phyloP scores from a whole-genome alignment of 2,329 filamentous ascomycete genomes.

The Hyphodiscus sp. region DNA sequence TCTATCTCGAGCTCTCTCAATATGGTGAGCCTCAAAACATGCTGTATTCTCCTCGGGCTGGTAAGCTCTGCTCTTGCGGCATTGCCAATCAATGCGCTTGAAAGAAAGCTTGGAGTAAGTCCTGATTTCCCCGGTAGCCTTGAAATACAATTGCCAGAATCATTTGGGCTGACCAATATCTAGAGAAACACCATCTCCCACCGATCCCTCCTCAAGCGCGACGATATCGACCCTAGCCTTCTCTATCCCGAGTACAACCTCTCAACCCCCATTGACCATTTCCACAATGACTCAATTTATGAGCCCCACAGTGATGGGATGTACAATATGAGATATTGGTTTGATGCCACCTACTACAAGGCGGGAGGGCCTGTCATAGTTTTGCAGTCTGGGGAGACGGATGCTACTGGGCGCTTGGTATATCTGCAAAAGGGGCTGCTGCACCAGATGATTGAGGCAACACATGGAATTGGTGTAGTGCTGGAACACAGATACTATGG shows the following conservation, averaged over 20 bases:
- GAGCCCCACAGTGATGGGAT: slow-evolving; percentile 65
- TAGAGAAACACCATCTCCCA: slow-evolving; percentile 21
- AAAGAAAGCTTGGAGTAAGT: slow-evolving; percentile 17
- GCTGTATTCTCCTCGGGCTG: slow-evolving; percentile 15
- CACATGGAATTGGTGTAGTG: slow-evolving; percentile 69
- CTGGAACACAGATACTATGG: slow-evolving; percentile 89
- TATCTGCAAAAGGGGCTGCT: slow-evolving; percentile 76
- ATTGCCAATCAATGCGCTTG: slow-evolving; percentile 11
- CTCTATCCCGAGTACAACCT: slow-evolving; percentile 32
- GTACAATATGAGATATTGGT: slow-evolving; percentile 76
- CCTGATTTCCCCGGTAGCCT: no score
- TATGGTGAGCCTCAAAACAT: slow-evolving; percentile 15
- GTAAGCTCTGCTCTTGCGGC: slow-evolving; percentile 11
- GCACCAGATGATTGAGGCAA: slow-evolving; percentile 61
- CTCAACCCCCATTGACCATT: slow-evolving; percentile 59
- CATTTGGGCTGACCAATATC: neutral
- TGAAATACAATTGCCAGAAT: neutral
- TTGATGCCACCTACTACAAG: slow-evolving; percentile 70
- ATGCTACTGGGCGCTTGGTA: slow-evolving; percentile 53
- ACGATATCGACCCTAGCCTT: slow-evolving; percentile 18
- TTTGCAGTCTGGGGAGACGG: slow-evolving; percentile 65
- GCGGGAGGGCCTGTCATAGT: slow-evolving; percentile 76
- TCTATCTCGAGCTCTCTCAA: slow-evolving; percentile 1
- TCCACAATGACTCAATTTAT: slow-evolving; percentile 72
- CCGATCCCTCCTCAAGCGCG: slow-evolving; percentile 4